These are phyloP conservation scores for Aspergillus aculeatus DNA, from an alignment of 2,329 filamentous ascomycete genomes.

Conservation along the genomic window DNA sequence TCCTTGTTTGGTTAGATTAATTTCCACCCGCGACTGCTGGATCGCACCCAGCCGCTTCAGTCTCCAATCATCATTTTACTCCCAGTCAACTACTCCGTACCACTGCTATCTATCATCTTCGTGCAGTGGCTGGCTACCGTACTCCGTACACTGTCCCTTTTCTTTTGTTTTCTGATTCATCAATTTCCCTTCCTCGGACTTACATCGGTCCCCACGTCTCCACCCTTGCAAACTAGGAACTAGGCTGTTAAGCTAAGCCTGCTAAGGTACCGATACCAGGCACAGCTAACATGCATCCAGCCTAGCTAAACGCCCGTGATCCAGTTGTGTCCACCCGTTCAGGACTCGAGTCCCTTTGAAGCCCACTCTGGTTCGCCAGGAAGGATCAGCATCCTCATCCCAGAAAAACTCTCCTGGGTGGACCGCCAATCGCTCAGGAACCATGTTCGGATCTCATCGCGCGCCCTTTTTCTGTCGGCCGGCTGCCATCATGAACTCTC, in stretches of 20 bases:
- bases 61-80: constrained; percentile 1
- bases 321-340: neutral
- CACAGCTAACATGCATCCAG: neutral
- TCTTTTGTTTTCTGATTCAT: constrained; percentile 5
- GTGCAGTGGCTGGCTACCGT: constrained; percentile 2
- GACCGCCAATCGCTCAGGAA: constrained; percentile 7
- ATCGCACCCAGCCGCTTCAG: neutral
- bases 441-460: constrained; percentile 18
- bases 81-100: neutral
- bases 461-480: constrained; percentile 11
- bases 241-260: neutral
- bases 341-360: neutral
- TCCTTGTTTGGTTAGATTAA: neutral
- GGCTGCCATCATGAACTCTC: constrained; percentile 9
- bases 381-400: constrained; percentile 10
- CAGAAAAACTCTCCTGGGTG: constrained; percentile 4
- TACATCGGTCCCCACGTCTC: constrained; percentile 1
- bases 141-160: neutral
- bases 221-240: too few relatives aligned
- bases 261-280: neutral
- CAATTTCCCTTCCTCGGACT: constrained; percentile 3
- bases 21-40: neutral
- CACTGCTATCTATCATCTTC: neutral
- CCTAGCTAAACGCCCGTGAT: neutral
- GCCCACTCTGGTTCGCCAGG: constrained; percentile 13